Conservation (phyloP, 345 rosid genomes). For the Gossypium anomalum region DNA sequence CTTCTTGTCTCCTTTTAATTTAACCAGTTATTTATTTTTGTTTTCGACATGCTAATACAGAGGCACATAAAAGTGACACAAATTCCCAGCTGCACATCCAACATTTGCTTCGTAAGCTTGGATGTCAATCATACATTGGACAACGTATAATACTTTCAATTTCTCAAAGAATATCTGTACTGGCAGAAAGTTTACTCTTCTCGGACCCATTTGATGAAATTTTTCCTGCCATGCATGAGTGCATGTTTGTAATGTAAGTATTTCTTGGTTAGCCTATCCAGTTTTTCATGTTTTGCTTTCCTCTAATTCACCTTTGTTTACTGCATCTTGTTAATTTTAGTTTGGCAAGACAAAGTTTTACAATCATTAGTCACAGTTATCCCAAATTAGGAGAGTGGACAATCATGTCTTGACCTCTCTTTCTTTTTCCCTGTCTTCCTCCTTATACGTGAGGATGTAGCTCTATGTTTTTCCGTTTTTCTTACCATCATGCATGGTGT, state of each 20-base stretch:
- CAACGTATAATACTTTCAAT: conserved; percentile 59
- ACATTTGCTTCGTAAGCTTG: conserved; percentile 81
- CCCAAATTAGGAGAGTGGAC: neutral
- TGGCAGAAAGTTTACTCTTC: conserved; percentile 66
- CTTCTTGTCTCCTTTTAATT: neutral
- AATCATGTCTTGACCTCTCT: too few species aligned
- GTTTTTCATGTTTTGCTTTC: neutral
- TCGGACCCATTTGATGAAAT: conserved; percentile 77
- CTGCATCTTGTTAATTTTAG: neutral
- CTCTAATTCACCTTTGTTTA: neutral
- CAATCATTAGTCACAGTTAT: neutral
- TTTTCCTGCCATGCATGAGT: conserved; percentile 56
- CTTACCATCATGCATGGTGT: neutral
- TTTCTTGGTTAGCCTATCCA: neutral
- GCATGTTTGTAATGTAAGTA: conserved; percentile 66
- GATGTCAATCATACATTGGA: conserved; percentile 60
- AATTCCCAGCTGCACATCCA: conserved; percentile 43
- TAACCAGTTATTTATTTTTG: conserved; percentile 6
- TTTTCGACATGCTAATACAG: conserved; percentile 35
- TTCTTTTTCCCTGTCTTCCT: neutral
- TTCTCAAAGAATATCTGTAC: conserved; percentile 55
- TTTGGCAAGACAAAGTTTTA: neutral
- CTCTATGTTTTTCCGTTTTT: neutral
- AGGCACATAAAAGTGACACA: conserved; percentile 25
- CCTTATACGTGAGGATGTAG: neutral